Evolutionary conservation across 2,329 filamentous ascomycete genomes (phyloP).

Genomic region (Ascochyta koolunga): DNA sequence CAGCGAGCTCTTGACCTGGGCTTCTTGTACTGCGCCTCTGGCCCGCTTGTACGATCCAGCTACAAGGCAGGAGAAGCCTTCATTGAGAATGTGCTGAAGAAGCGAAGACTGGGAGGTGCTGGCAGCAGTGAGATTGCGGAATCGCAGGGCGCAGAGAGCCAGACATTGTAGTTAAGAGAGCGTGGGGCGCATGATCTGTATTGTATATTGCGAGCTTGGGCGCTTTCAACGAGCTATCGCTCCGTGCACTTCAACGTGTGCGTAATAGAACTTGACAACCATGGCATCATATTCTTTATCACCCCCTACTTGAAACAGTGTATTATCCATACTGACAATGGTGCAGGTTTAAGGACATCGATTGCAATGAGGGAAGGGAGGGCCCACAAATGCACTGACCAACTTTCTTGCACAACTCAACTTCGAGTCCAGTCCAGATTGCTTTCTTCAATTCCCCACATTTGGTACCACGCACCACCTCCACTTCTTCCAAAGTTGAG

Average conservation of each 20-base stretch:
- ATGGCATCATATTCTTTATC: background rate
- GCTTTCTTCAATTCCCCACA: background rate
- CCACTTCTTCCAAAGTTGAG: background rate
- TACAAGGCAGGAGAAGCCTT: conserved; percentile 99
- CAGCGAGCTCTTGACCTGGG: conserved; percentile 90
- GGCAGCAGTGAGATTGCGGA: conserved; percentile 1
- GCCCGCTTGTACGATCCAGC: conserved; percentile 88
- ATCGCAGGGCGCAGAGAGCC: background rate
- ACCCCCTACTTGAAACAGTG: background rate
- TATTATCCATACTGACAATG: background rate
- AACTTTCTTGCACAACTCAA: background rate
- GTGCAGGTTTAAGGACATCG: background rate
- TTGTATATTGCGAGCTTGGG: conserved; percentile 6
- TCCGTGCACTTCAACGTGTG: conserved; percentile 18
- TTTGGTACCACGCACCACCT: background rate
- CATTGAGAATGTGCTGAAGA: conserved; percentile 96
- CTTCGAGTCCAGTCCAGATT: background rate
- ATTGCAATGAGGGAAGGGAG: background rate
- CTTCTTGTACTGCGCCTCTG: conserved; percentile 94
- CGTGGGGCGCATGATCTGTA: background rate
- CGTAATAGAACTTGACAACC: conserved; percentile 3
- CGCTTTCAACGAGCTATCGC: conserved; percentile 15
- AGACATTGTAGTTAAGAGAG: background rate
- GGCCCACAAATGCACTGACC: background rate
- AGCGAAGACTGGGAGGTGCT: conserved; percentile 52